phyloP scores from a whole-genome alignment of 1,284 basidiomycete species.

The Jaminaea rosea region DNA sequence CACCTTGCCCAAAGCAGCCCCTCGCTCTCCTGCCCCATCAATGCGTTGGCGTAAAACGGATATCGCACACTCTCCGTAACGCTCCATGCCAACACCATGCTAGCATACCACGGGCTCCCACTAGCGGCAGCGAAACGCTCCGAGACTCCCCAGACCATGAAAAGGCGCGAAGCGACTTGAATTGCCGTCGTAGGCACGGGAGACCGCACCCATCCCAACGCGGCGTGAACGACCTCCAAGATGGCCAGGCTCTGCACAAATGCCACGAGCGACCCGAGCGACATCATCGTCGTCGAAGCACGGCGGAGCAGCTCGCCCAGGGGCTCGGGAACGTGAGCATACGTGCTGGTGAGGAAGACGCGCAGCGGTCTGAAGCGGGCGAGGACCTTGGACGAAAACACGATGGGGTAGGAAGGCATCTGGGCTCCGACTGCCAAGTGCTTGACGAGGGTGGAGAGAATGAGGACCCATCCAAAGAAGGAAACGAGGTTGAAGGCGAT shows the following conservation, averaged over 20 bases:
- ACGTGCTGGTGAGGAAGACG: slow-evolving; percentile 20
- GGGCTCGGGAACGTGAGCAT: slow-evolving; percentile 17
- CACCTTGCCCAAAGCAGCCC: slow-evolving; percentile 38
- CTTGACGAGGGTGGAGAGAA: slow-evolving; percentile 30
- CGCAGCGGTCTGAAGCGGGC: slow-evolving; percentile 22
- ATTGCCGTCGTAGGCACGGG: slow-evolving; percentile 70
- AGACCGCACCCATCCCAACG: slow-evolving; percentile 72
- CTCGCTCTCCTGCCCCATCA: slow-evolving; percentile 47
- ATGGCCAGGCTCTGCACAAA: slow-evolving; percentile 34
- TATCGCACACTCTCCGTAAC: slow-evolving; percentile 87
- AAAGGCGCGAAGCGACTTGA: slow-evolving; percentile 79
- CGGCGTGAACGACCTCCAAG: slow-evolving; percentile 57
- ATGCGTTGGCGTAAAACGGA: slow-evolving; percentile 69
- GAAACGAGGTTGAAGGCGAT: slow-evolving; percentile 31
- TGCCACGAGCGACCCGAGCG: slow-evolving; percentile 29
- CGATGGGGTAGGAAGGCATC: slow-evolving; percentile 14
- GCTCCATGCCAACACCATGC: slow-evolving; percentile 90
- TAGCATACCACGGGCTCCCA: slow-evolving; percentile 69
- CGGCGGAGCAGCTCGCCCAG: slow-evolving; percentile 22
- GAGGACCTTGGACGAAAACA: slow-evolving; percentile 14
- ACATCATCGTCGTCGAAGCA: slow-evolving; percentile 21
- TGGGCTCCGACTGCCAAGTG: slow-evolving; percentile 28
- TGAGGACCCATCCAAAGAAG: slow-evolving; percentile 37
- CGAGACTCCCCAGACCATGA: slow-evolving; percentile 66
- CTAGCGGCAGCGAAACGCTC: slow-evolving; percentile 34